Percentiles rank a stretch among this genome's conserved stretches.
phyloP scores from a whole-genome alignment of 345 rosid species.

The Murraya paniculata region DNA sequence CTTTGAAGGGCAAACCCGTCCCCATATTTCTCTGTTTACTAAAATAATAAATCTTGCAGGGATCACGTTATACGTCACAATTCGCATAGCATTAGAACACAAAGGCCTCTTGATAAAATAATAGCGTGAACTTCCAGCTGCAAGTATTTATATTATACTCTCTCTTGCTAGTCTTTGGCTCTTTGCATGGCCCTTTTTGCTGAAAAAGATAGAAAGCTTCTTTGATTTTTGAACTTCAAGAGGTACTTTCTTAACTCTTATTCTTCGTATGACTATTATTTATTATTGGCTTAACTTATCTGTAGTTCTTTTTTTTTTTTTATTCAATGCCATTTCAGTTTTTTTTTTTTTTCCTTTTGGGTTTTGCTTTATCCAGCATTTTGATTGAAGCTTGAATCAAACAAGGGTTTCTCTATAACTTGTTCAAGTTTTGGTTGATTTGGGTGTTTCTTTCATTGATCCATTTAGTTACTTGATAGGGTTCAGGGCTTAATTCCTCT shows the following conservation, averaged over 20 bases:
- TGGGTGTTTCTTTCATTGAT: neutral
- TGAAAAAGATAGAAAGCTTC: neutral
- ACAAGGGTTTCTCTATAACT: neutral
- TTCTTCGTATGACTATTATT: neutral
- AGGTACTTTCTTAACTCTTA: neutral
- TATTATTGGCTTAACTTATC: neutral
- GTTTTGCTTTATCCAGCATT: neutral
- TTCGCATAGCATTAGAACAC: no score
- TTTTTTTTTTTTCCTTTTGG: neutral
- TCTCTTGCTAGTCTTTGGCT: neutral
- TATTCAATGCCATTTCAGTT: neutral
- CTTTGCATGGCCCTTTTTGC: neutral
- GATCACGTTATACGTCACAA: no score
- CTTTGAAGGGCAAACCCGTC: neutral
- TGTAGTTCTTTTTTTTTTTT: neutral
- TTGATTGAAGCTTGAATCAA: neutral
- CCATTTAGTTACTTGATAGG: neutral
- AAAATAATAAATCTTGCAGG: neutral
- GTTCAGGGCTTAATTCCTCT: neutral
- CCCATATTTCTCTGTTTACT: neutral
- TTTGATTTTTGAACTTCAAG: neutral
- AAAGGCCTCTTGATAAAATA: neutral
- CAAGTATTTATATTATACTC: neutral
- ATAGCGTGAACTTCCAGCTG: neutral
- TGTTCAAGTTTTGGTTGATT: neutral